Percentiles rank a stretch among this genome's conserved stretches.
phyloP scores from a whole-genome alignment of 305 asterid species.

The Ilex paraguariensis region DNA sequence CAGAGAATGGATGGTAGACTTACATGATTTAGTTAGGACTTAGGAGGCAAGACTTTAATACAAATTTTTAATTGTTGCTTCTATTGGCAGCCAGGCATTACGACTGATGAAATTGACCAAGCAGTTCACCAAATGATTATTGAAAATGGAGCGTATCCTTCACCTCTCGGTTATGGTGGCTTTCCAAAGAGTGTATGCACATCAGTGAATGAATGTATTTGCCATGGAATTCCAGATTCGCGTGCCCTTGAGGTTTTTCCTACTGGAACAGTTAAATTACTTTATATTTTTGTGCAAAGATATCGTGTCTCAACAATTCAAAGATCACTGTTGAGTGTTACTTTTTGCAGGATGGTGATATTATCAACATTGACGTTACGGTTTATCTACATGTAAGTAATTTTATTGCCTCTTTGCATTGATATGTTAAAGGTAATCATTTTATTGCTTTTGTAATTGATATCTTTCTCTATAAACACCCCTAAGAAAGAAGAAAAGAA shows the following conservation, averaged over 20 bases:
- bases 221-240: conserved; percentile 99
- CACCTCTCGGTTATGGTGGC: conserved; percentile 98
- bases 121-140: conserved; percentile 96
- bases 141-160: conserved; percentile 92
- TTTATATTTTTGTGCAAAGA: not conserved
- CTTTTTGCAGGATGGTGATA: conserved; percentile 90
- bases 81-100: conserved; percentile 95
- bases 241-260: conserved; percentile 77
- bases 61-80: conserved; percentile 22
- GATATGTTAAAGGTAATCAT: too few species aligned
- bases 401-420: not conserved
- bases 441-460: too few species aligned
- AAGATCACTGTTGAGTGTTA: conserved; percentile 13
- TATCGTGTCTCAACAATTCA: conserved; percentile 3
- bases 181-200: conserved; percentile 99
- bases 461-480: too few species aligned
- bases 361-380: conserved; percentile 92
- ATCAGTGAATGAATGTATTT: conserved; percentile 97
- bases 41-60: conserved; percentile 14
- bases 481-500: too few species aligned
- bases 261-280: conserved; percentile 12
- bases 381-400: conserved; percentile 89
- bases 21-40: conserved; percentile 1
- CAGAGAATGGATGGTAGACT: not conserved
- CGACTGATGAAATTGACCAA: conserved; percentile 90